A percentile compares a stretch with the other conserved stretches of the same genome.
phyloP scores from a whole-genome alignment of 345 rosid genomes.

The Populus alba region DNA sequence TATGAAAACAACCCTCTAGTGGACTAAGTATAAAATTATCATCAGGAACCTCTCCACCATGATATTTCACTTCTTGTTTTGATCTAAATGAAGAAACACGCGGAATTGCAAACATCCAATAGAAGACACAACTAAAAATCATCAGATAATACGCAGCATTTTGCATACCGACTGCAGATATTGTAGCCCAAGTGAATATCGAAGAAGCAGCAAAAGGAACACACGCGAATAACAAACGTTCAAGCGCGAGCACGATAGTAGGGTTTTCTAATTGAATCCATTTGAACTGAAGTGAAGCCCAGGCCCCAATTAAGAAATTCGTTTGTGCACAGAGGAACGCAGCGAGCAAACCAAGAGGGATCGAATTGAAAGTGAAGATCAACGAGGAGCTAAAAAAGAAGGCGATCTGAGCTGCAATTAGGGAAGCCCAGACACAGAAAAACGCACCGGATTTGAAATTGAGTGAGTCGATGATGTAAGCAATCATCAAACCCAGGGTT shows the following conservation, averaged over 20 bases:
- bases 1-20: slow-evolving; percentile 77
- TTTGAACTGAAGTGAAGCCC: slow-evolving; percentile 97
- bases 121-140: slow-evolving; percentile 77
- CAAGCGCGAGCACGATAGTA: slow-evolving; percentile 77
- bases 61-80: slow-evolving; percentile 75
- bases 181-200: slow-evolving; percentile 91
- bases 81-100: slow-evolving; percentile 82
- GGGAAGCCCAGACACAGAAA: slow-evolving; percentile 83
- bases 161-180: slow-evolving; percentile 86
- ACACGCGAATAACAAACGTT: slow-evolving; percentile 83
- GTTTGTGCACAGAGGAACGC: slow-evolving; percentile 72
- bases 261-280: slow-evolving; percentile 96
- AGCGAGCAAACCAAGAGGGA: slow-evolving; percentile 62
- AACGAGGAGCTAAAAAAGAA: slow-evolving; percentile 86
- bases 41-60: slow-evolving; percentile 92
- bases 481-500: slow-evolving; percentile 76
- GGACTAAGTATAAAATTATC: slow-evolving; percentile 73
- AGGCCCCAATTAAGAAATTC: slow-evolving; percentile 75
- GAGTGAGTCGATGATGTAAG: slow-evolving; percentile 92
- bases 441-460: slow-evolving; percentile 76
- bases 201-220: slow-evolving; percentile 75
- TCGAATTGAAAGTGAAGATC: slow-evolving; percentile 52
- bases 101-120: slow-evolving; percentile 85
- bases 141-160: slow-evolving; percentile 80
- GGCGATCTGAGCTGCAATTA: slow-evolving; percentile 81